Evolutionary conservation across 371 early-diverging fungal species (phyloP), one percentile per base, ranked within the genome.

Genomic region (Cokeromyces recurvatus): DNA sequence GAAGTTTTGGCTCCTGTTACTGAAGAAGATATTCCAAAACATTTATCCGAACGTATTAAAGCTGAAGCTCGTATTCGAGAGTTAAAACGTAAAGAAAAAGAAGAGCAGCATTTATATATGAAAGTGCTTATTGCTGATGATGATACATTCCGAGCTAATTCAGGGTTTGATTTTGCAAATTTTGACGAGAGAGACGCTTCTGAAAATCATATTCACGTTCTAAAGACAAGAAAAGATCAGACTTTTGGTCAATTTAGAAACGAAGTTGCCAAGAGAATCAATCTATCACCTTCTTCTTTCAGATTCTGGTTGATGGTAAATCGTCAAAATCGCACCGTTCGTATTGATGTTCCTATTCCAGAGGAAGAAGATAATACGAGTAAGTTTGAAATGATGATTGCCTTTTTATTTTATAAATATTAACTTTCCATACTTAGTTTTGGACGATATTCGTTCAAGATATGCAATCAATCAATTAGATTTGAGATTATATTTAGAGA

Each of bases 321-420:
- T 17, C 84, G 98, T 16, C 89, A 93, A 64, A 97, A 97, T 71
- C 83, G 86, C 48, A 95, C 97, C 0, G 59, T 89, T 31, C 84
- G 98, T 16, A 88, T 91, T 3, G 97, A 96, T 55, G 36, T 62
- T 7, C 85, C 88, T 11, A 72, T 91, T 23, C 42, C 46, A 8
- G 48, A 38, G 4, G 60, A 53, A 21, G 60, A 64, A 23, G 23
- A 50, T 1, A 16, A 53, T 5, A 51, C 53, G 4, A 59, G 40
- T 44, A 43, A 16, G 34, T 45, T 35, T 35, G 14, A n/a, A 17
- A 34, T 29, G n/a, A 19, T 35, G 11, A 12, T 46, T 16, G 25
- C 15, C 21, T 12, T 32, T 5, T 12, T 25, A 22, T 47, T 44
- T 24, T 55, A 40, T n/a, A n/a, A n/a, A n/a, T n/a, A n/a, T n/a